Evolutionary conservation across 2,329 filamentous ascomycete genomes (phyloP).

Genomic region (Fusarium nodosum): DNA sequence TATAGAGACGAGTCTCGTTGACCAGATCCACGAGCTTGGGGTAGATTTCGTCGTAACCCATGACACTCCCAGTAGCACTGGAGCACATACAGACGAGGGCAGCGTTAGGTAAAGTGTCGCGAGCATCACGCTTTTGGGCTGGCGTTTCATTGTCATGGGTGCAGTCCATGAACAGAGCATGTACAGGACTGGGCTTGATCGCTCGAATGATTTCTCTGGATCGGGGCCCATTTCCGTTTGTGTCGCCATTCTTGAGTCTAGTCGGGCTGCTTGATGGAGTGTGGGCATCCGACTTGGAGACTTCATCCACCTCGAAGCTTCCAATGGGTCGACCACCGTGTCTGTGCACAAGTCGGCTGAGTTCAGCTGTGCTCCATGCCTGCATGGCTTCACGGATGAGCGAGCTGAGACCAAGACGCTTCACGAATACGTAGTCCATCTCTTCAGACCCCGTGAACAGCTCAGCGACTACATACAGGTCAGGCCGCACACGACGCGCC

Average conservation of each 20-base stretch:
- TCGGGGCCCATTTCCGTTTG: conserved; percentile 53
- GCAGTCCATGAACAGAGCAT: conserved; percentile 98
- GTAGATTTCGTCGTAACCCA: conserved; percentile 98
- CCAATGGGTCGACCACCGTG: conserved; percentile 96
- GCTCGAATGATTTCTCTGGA: conserved; percentile 78
- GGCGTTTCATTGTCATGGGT: conserved; percentile 98
- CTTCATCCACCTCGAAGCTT: conserved; percentile 94
- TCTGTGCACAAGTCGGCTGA: conserved; percentile 92
- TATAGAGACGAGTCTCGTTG: conserved; percentile 86
- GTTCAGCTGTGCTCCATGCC: conserved; percentile 92
- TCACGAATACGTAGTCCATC: conserved; percentile 96
- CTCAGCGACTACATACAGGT: conserved; percentile 93
- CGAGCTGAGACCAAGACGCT: conserved; percentile 89
- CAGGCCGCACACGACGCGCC: conserved; percentile 87
- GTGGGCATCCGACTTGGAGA: conserved; percentile 71
- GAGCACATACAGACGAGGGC: conserved; percentile 96
- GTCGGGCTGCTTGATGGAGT: conserved; percentile 52
- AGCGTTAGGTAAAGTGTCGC: conserved; percentile 93
- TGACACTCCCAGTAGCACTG: conserved; percentile 93
- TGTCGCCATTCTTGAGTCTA: conserved; percentile 41
- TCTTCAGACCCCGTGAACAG: conserved; percentile 96
- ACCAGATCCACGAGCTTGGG: conserved; percentile 94
- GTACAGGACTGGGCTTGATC: conserved; percentile 89
- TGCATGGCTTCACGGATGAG: conserved; percentile 99
- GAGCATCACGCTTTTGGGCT: conserved; percentile 92